Evolutionary conservation across 345 rosid species (phyloP).

Genomic region (Streptanthus diversifolius): DNA sequence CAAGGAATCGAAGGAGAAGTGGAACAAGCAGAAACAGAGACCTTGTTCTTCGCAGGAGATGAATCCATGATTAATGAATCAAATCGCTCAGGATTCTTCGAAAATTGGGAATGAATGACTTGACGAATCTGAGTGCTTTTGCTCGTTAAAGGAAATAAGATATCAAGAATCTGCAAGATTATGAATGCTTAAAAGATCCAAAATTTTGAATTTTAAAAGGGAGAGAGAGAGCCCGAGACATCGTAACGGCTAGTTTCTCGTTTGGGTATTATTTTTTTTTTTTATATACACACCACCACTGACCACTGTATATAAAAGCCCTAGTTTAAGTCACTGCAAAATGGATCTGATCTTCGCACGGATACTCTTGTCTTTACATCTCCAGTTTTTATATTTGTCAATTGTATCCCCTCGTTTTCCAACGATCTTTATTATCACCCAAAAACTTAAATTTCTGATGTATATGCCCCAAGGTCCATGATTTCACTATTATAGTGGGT

Average conservation of each 20-base stretch:
- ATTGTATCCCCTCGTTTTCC: neutral
- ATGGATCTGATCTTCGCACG: neutral
- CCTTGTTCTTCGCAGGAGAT: slow-evolving; percentile 19
- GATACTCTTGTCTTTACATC: neutral
- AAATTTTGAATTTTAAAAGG: neutral
- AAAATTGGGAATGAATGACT: neutral
- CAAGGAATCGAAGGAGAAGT: slow-evolving; percentile 31
- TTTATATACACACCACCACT: neutral
- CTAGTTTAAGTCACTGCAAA: neutral
- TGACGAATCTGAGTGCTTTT: neutral
- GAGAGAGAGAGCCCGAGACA: neutral
- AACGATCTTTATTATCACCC: neutral
- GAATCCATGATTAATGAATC: slow-evolving; percentile 28
- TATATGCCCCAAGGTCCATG: neutral
- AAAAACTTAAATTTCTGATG: neutral
- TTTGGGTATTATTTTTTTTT: slow-evolving; percentile 10
- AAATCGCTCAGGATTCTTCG: neutral
- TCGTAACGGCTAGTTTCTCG: slow-evolving; percentile 41
- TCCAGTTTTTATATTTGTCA: neutral
- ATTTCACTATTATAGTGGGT: neutral
- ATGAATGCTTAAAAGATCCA: slow-evolving; percentile 5
- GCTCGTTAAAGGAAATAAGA: slow-evolving; percentile 19
- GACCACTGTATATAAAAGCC: neutral
- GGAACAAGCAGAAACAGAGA: neutral
- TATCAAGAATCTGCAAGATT: slow-evolving; percentile 26